phyloP scores from a whole-genome alignment of 331 rosid species.

The Acacia pycnantha region DNA sequence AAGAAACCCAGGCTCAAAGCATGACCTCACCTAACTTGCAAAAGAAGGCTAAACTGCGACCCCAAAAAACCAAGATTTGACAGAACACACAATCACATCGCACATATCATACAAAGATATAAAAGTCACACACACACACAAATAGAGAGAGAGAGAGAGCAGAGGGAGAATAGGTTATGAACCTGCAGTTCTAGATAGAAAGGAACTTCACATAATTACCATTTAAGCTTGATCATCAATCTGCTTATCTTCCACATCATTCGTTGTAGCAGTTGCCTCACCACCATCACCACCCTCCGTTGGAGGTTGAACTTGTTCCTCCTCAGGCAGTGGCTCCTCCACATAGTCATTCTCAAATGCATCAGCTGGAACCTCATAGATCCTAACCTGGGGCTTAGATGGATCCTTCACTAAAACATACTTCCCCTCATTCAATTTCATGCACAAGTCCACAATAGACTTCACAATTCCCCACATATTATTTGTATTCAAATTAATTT shows the following conservation, averaged over 20 bases:
- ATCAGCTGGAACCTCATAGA: slow-evolving; percentile 83
- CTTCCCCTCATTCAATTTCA: slow-evolving; percentile 89
- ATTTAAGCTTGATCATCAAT: slow-evolving; percentile 44
- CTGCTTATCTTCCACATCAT: slow-evolving; percentile 59
- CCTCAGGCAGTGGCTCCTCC: slow-evolving; percentile 95
- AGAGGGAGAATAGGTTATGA: neutral
- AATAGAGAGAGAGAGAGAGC: neutral
- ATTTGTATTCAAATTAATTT: slow-evolving; percentile 70
- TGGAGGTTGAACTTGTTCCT: slow-evolving; percentile 87
- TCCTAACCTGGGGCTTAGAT: slow-evolving; percentile 90
- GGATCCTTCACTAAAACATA: slow-evolving; percentile 94
- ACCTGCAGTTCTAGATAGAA: neutral
- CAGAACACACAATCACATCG: neutral
- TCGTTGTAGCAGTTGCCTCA: slow-evolving; percentile 39
- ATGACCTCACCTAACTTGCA: neutral
- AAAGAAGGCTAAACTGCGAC: neutral
- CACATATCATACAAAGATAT: neutral
- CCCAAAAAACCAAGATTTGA: neutral
- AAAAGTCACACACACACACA: neutral
- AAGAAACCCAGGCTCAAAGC: neutral
- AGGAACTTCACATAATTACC: slow-evolving; percentile 16
- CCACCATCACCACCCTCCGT: slow-evolving; percentile 58
- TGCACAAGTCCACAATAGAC: slow-evolving; percentile 89
- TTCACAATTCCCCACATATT: slow-evolving; percentile 98
- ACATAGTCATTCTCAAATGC: slow-evolving; percentile 94